Conservation (phyloP, 148 eudicot genomes). For the Agrostemma githago region DNA sequence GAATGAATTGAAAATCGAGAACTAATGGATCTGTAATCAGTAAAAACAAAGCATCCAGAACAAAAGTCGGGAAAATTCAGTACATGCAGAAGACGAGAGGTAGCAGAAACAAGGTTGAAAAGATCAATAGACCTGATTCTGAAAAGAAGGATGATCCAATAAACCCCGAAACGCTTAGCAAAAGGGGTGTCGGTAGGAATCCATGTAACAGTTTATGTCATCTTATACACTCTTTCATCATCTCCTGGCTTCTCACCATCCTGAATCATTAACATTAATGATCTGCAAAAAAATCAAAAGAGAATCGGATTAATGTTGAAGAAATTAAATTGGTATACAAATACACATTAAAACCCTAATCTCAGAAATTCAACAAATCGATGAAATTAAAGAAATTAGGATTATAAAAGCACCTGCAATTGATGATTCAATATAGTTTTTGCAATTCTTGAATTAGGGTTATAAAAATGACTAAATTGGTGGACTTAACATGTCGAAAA, state of each 20-base stretch:
- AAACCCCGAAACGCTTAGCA: slow-evolving; percentile 92
- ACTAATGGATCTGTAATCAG: slow-evolving; percentile 84
- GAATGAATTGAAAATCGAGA: slow-evolving; percentile 92
- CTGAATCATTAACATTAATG: slow-evolving; percentile 92
- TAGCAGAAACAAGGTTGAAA: background rate
- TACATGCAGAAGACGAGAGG: background rate
- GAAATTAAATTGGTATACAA: background rate
- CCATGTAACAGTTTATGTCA: slow-evolving; percentile 94
- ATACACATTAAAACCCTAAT: too few relatives aligned
- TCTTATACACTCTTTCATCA: slow-evolving; percentile 61
- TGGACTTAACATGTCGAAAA: too few relatives aligned
- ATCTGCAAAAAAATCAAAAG: slow-evolving; percentile 44
- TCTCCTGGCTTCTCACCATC: slow-evolving; percentile 75
- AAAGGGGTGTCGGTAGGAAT: slow-evolving; percentile 56
- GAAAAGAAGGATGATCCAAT: slow-evolving; percentile 94
- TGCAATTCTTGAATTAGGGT: too few relatives aligned
- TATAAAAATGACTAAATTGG: too few relatives aligned
- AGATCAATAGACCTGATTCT: slow-evolving; percentile 68
- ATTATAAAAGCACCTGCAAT: too few relatives aligned
- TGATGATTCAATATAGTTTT: too few relatives aligned
- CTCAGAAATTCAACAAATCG: too few relatives aligned
- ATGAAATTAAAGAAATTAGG: too few relatives aligned
- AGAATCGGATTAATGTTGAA: background rate
- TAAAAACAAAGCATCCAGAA: background rate
- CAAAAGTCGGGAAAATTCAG: background rate